phyloP scores from a whole-genome alignment of 2,329 filamentous ascomycete genomes.

The Fusarium beomiforme region DNA sequence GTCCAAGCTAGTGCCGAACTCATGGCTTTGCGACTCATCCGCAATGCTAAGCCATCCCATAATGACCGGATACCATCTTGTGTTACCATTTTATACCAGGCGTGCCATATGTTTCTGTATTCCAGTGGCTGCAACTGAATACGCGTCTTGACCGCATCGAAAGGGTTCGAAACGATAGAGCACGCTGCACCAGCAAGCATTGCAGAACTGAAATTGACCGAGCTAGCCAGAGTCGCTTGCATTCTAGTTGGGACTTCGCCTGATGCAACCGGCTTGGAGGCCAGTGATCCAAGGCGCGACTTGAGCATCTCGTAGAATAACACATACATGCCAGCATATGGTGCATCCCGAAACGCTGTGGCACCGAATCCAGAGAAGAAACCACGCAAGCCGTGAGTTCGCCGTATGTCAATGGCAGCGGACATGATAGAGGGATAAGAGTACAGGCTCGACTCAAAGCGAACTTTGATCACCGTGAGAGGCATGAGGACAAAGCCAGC shows the following conservation, averaged over 20 bases:
- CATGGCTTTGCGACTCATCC: conserved; percentile 90
- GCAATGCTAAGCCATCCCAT: conserved; percentile 84
- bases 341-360: conserved; percentile 92
- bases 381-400: conserved; percentile 77
- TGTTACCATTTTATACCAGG: conserved; percentile 78
- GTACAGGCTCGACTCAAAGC: conserved; percentile 91
- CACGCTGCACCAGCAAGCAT: conserved; percentile 83
- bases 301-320: conserved; percentile 92
- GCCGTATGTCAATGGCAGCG: conserved; percentile 79
- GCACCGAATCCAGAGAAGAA: conserved; percentile 96
- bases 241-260: conserved; percentile 39
- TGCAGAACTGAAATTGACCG: conserved; percentile 87
- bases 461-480: conserved; percentile 94
- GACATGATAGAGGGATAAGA: conserved; percentile 79
- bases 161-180: conserved; percentile 92
- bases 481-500: conserved; percentile 96
- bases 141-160: conserved; percentile 95
- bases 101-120: conserved; percentile 85
- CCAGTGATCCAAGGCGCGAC: conserved; percentile 59
- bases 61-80: conserved; percentile 85
- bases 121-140: conserved; percentile 87
- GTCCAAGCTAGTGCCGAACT: conserved; percentile 98
- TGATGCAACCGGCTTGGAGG: conserved; percentile 19
- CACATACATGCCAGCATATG: conserved; percentile 94
- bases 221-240: conserved; percentile 55